Evolutionary conservation across 495 filamentous ascomycete genomes (phyloP).

Genomic region (Acidiella bohemica): DNA sequence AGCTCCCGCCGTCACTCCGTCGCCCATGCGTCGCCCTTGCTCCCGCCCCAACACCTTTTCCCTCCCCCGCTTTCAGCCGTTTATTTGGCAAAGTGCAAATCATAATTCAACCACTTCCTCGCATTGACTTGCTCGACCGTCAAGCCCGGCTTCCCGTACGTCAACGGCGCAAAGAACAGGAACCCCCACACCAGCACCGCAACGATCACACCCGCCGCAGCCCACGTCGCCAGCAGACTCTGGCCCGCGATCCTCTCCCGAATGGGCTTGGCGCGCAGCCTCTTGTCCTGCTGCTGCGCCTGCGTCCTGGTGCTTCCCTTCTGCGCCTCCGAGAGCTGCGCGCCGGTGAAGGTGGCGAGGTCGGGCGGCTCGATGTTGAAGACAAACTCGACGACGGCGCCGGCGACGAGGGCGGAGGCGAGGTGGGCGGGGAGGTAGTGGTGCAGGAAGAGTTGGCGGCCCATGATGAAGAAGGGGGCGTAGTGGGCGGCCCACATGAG

Average conservation of each 20-base stretch:
- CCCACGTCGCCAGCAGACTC: slow-evolving; percentile 65
- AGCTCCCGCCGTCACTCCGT: too few relatives aligned
- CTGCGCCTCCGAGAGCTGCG: slow-evolving; percentile 39
- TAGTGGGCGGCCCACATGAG: slow-evolving; percentile 68
- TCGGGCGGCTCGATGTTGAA: slow-evolving; percentile 72
- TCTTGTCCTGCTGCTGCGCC: background rate
- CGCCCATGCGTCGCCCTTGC: too few relatives aligned
- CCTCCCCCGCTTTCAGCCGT: too few relatives aligned
- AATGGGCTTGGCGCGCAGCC: slow-evolving; percentile 38
- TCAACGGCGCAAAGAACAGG: slow-evolving; percentile 86
- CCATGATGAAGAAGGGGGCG: slow-evolving; percentile 64
- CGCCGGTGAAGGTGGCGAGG: slow-evolving; percentile 32
- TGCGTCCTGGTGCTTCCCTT: slow-evolving; percentile 21
- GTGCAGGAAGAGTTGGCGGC: slow-evolving; percentile 60
- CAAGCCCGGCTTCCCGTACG: slow-evolving; percentile 90
- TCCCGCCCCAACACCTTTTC: too few relatives aligned
- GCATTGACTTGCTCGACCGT: slow-evolving; percentile 64
- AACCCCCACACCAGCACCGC: slow-evolving; percentile 60
- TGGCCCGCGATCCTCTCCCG: slow-evolving; percentile 69
- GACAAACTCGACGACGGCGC: slow-evolving; percentile 93
- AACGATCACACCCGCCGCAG: slow-evolving; percentile 57
- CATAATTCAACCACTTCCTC: slow-evolving; percentile 91
- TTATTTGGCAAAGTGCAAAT: slow-evolving; percentile 97
- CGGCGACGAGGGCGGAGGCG: slow-evolving; percentile 81
- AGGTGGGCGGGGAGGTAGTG: slow-evolving; percentile 81